phyloP scores from a whole-genome alignment of 352 stramenopile species.

The Pythium aphanidermatum region DNA sequence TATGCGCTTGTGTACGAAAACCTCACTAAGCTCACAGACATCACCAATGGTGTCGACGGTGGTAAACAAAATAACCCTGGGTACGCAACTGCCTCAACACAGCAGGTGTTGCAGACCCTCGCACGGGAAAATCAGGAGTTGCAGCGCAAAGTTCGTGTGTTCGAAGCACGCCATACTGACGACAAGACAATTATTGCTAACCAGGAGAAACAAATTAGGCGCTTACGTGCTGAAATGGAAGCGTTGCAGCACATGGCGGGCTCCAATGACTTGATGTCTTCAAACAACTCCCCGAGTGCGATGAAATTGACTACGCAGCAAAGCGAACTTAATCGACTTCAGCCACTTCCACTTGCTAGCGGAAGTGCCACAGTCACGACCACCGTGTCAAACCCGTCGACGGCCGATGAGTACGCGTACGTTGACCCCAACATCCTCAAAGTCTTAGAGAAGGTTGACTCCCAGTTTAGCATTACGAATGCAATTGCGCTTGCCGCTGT shows the following conservation, averaged over 20 bases:
- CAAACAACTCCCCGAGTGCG: neutral
- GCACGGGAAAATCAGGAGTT: constrained; percentile 69
- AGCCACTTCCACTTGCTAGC: too few species aligned
- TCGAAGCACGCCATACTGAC: constrained; percentile 50
- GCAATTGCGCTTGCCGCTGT: constrained; percentile 56
- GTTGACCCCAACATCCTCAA: constrained; percentile 79
- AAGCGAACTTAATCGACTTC: neutral
- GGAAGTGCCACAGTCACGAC: too few species aligned
- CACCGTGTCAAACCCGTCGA: constrained; percentile 15
- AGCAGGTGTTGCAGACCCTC: constrained; percentile 48
- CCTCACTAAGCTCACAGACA: constrained; percentile 47
- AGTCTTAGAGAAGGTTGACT: constrained; percentile 78
- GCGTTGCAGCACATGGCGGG: constrained; percentile 68
- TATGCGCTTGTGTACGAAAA: constrained; percentile 50
- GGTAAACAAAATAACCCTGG: constrained; percentile 8
- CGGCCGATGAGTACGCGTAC: constrained; percentile 49
- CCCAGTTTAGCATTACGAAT: constrained; percentile 81
- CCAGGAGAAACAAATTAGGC: constrained; percentile 68
- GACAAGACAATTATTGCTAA: constrained; percentile 48
- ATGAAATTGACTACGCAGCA: constrained; percentile 8
- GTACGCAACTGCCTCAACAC: constrained; percentile 18
- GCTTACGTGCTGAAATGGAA: constrained; percentile 61
- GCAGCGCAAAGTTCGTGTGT: constrained; percentile 48
- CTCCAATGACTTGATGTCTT: constrained; percentile 20
- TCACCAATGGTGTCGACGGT: constrained; percentile 4